Conservation (phyloP, 106 monocot species). For the Acanthochlamys bracteata region DNA sequence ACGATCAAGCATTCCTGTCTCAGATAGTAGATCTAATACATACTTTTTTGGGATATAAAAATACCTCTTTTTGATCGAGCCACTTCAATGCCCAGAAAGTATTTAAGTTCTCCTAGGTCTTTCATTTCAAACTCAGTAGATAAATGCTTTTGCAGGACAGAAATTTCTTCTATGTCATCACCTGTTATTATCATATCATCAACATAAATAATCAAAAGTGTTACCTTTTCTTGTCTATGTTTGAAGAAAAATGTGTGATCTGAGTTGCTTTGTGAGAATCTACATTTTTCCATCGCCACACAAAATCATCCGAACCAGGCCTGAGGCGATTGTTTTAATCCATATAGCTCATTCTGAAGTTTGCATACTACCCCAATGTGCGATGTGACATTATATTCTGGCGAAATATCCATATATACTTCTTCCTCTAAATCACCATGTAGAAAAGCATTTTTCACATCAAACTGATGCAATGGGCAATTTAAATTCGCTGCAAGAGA, state of each 20-base stretch:
- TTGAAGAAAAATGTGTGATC: too few relatives aligned
- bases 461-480: too few relatives aligned
- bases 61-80: not conserved
- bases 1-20: too few relatives aligned
- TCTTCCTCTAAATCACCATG: too few relatives aligned
- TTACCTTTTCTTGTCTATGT: too few relatives aligned
- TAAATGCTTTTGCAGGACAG: too few relatives aligned
- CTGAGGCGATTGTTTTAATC: constrained; percentile 14
- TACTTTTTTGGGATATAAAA: constrained; percentile 1
- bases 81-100: constrained; percentile 1
- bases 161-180: too few relatives aligned
- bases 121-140: too few relatives aligned
- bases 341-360: not conserved
- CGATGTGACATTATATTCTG: not conserved
- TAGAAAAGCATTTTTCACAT: too few relatives aligned
- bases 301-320: constrained; percentile 16
- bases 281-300: not conserved
- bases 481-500: not conserved
- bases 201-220: too few relatives aligned
- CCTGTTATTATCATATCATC: too few relatives aligned
- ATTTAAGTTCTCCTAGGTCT: too few relatives aligned
- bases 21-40: not conserved
- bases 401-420: constrained; percentile 13
- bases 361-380: not conserved
- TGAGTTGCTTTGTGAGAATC: not conserved